These are phyloP conservation scores for Pseudogymnoascus sp. DNA, from an alignment of 2,329 filamentous ascomycete species.

Conservation along the genomic window DNA sequence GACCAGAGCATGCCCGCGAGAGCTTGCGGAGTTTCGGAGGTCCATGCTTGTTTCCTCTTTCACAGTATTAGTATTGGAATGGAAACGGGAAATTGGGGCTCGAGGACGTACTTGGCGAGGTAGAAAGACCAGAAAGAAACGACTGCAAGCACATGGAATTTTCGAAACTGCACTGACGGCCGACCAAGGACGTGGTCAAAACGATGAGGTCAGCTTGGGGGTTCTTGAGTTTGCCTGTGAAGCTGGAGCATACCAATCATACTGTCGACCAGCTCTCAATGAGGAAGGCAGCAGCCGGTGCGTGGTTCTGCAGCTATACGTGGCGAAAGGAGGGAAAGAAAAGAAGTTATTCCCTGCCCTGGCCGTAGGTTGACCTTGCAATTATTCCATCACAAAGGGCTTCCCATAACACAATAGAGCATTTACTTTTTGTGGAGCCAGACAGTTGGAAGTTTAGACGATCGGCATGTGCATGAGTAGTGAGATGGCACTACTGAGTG, in stretches of 20 bases:
- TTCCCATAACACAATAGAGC: neutral
- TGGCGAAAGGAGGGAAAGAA: neutral
- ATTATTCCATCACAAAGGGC: neutral
- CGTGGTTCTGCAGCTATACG: neutral
- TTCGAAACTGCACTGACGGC: constrained; percentile 83
- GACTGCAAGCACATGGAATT: constrained; percentile 86
- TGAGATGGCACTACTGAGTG: neutral
- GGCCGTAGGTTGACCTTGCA: neutral
- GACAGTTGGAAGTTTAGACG: neutral
- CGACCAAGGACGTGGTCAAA: constrained; percentile 84
- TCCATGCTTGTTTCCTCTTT: constrained; percentile 77
- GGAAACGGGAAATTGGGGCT: neutral
- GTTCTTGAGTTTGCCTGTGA: neutral
- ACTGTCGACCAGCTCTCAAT: neutral
- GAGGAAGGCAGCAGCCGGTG: neutral
- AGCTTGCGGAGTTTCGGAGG: constrained; percentile 66
- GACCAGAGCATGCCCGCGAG: constrained; percentile 61
- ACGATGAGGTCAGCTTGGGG: neutral
- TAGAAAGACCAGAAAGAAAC: constrained; percentile 88
- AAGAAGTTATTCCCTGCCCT: constrained; percentile 2
- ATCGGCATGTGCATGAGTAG: neutral
- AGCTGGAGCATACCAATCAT: constrained; percentile 3
- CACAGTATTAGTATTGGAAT: constrained; percentile 10
- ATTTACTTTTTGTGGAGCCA: neutral
- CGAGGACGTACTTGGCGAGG: constrained; percentile 54